Conservation (phyloP, 2,329 filamentous ascomycete genomes). For the Boeremia lycopersici region DNA sequence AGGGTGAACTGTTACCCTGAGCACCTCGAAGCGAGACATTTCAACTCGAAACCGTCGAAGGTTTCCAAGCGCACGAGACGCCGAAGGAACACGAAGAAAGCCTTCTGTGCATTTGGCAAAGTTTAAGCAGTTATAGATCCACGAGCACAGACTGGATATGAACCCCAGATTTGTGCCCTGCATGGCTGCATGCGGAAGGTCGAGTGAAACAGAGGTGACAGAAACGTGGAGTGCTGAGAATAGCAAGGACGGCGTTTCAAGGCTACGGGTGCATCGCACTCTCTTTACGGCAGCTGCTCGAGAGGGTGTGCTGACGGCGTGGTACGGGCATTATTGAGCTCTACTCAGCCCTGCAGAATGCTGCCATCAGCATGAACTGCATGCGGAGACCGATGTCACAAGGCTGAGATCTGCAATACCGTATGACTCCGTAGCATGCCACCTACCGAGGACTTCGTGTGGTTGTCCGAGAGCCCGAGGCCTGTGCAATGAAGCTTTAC, state of each 20-base stretch:
- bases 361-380: conserved; percentile 21
- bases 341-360: conserved; percentile 39
- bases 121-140: conserved; percentile 1
- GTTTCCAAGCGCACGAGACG: conserved; percentile 8
- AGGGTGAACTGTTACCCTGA: neutral
- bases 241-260: conserved; percentile 13
- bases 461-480: conserved; percentile 7
- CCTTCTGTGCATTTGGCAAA: conserved; percentile 5
- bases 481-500: conserved; percentile 2
- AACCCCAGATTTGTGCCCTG: conserved; percentile 21
- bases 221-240: conserved; percentile 16
- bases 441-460: conserved; percentile 2
- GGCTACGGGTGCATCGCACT: conserved; percentile 8
- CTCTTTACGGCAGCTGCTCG: conserved; percentile 2
- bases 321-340: conserved; percentile 27
- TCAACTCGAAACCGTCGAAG: conserved; percentile 1
- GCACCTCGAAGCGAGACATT: conserved; percentile 3
- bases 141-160: conserved; percentile 18
- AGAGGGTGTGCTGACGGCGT: conserved; percentile 42
- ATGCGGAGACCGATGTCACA: conserved; percentile 5
- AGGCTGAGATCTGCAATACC: conserved; percentile 9
- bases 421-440: conserved; percentile 1
- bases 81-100: neutral
- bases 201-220: conserved; percentile 7
- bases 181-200: conserved; percentile 19